These are phyloP conservation scores for Carex kokanica DNA, from an alignment of 176 grass and related monocot genomes.

Conservation along the genomic window DNA sequence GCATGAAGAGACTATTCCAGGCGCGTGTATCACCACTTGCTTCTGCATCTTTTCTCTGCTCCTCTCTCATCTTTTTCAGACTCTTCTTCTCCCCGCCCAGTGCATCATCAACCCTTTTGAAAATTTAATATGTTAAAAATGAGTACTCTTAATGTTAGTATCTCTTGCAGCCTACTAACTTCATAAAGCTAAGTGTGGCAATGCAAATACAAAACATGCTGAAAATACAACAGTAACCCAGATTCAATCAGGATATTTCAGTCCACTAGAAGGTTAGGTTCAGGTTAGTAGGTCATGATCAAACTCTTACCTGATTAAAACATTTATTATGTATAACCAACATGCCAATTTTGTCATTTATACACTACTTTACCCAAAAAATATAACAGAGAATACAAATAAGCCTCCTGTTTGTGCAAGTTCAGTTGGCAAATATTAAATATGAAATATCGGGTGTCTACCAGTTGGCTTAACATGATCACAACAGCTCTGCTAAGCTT, in stretches of 20 bases:
- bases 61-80: slow-evolving; percentile 72
- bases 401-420: not conserved
- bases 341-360: not conserved
- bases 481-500: not conserved
- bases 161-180: not conserved
- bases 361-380: not conserved
- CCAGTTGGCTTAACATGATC: not conserved
- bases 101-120: slow-evolving; percentile 51
- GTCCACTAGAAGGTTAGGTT: not conserved
- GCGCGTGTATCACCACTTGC: slow-evolving; percentile 77
- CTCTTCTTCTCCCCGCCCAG: slow-evolving; percentile 49
- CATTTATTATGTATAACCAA: not conserved
- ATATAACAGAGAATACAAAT: not conserved
- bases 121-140: slow-evolving; percentile 28
- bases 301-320: not conserved
- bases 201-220: not conserved
- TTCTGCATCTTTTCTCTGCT: slow-evolving; percentile 84
- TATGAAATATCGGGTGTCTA: not conserved
- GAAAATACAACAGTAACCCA: not conserved
- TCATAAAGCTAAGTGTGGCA: not conserved
- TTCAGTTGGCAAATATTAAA: not conserved
- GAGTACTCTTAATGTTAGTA: not conserved
- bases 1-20: slow-evolving; percentile 97
- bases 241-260: not conserved
- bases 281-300: not conserved